Evolutionary conservation across 2,329 filamentous ascomycete species (phyloP).

Genomic region (Penicillium polonicum): DNA sequence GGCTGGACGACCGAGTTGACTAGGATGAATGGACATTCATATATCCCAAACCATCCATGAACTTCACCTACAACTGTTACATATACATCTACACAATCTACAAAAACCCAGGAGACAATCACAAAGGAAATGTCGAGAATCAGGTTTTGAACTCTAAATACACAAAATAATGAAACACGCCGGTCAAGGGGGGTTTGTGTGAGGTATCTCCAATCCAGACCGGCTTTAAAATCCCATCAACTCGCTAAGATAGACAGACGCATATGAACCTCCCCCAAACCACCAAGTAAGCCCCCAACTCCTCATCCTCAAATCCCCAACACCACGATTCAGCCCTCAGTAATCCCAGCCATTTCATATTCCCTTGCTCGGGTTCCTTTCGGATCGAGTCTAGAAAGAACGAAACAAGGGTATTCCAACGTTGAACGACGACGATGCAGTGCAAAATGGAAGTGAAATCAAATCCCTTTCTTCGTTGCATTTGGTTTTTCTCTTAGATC

Average conservation of each 20-base stretch:
- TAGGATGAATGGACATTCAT: background rate
- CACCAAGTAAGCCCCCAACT: background rate
- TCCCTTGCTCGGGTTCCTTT: constrained; percentile 11
- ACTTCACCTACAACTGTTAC: background rate
- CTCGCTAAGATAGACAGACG: constrained; percentile 24
- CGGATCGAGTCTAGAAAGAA: constrained; percentile 11
- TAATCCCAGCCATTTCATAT: background rate
- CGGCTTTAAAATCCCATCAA: constrained; percentile 31
- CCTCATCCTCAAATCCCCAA: background rate
- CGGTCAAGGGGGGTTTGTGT: constrained; percentile 22
- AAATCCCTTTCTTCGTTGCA: constrained; percentile 22
- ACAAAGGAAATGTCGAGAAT: constrained; percentile 31
- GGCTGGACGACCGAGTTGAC: background rate
- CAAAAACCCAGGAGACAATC: background rate
- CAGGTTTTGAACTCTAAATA: constrained; percentile 44
- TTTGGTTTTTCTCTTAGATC: constrained; percentile 33
- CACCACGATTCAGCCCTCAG: background rate
- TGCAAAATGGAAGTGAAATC: constrained; percentile 16
- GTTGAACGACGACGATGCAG: constrained; percentile 1
- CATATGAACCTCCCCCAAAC: background rate
- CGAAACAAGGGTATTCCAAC: background rate
- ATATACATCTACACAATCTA: constrained; percentile 1
- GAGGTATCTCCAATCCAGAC: constrained; percentile 24
- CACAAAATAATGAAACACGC: constrained; percentile 42
- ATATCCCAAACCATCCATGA: background rate